Conservation (phyloP, 1,284 basidiomycete species). For the Heterobasidion irregulare region DNA sequence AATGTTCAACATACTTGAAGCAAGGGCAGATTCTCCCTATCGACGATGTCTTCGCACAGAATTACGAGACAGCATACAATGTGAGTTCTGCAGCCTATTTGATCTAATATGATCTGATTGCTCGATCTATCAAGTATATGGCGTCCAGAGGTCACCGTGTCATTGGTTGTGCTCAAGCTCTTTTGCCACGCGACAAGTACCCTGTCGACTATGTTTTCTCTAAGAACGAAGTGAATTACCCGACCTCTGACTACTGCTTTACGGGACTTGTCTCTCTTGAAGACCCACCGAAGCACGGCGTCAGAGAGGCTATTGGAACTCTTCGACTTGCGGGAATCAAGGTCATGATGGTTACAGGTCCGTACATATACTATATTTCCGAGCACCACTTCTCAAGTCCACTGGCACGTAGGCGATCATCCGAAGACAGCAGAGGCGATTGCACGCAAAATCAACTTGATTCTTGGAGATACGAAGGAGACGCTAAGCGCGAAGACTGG, state of each 20-base stretch:
- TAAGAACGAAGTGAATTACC: conserved; percentile 45
- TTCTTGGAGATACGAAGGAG: conserved; percentile 55
- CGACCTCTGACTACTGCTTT: conserved; percentile 48
- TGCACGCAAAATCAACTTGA: conserved; percentile 58
- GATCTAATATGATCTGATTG: neutral
- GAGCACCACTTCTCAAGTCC: neutral
- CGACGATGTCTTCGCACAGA: conserved; percentile 42
- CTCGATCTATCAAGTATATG: conserved; percentile 43
- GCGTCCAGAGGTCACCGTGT: conserved; percentile 64
- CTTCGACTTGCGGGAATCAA: conserved; percentile 62
- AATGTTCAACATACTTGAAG: conserved; percentile 51
- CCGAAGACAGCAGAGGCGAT: conserved; percentile 66
- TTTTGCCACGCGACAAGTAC: conserved; percentile 41
- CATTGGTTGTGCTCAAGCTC: conserved; percentile 56
- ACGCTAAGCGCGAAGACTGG: conserved; percentile 48
- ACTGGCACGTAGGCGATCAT: conserved; percentile 40
- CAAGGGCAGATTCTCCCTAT: conserved; percentile 40
- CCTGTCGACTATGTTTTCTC: conserved; percentile 40
- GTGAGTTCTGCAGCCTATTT: conserved; percentile 23
- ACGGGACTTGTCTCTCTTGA: conserved; percentile 58
- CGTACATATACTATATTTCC: conserved; percentile 5
- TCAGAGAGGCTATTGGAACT: conserved; percentile 61
- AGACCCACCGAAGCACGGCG: conserved; percentile 64
- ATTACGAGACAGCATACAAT: conserved; percentile 54
- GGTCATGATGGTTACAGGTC: conserved; percentile 67